Base-by-base conservation (phyloP, 495 filamentous ascomycete genomes). In the Penicillium subrubescens region DNA sequence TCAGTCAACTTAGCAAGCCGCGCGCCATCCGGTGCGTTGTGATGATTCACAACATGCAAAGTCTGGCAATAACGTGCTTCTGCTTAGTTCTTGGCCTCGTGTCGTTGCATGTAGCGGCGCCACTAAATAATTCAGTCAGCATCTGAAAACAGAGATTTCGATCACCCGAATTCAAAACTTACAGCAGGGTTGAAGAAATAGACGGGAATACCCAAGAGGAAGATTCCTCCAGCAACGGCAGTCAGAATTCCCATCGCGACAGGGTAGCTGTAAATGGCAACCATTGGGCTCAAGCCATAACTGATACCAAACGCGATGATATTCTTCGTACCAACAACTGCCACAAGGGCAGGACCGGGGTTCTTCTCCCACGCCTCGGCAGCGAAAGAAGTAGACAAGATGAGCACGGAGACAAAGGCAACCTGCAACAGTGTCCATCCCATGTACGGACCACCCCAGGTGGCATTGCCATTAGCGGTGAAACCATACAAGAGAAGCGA, bases 311-410 rank as follows among this genome's bases (percentile, higher is more conserved):
- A 79, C 8, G 74, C 66, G 10, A 80, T 66, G 25, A 79, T 67
- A 35, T 79, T 79, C 66, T 79, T 80, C 27, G 72, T 73, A 0
- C 76, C 77, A 27, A 79, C 74, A 4, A 80, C 77, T 4, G 74
- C 68, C 23, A 77, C 78, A 35, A 80, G 62, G 3, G 78, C 78
- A 3, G 77, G 74, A 4, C 77, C 77, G 6, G 78, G 78, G 61
- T 79, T 77, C 62, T 75, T 75, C 39, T 77, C 74, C 71, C 71
- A 77, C 1, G 71, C 75, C 58, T 79, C 78, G 3, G 78, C 65
- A 0, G 78, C 75, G 39, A 79, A 80, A 3, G 72, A 71, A 14
- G 77, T 77, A 0, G 73, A 66, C 17, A 71, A 60, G 41, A 80
- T 79, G 8, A 80, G 65, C 14, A 78, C 70, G 3, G 72, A 75